Evolutionary conservation across 2,329 filamentous ascomycete species (phyloP).

Genomic region (Chrysoporthe puriensis): DNA sequence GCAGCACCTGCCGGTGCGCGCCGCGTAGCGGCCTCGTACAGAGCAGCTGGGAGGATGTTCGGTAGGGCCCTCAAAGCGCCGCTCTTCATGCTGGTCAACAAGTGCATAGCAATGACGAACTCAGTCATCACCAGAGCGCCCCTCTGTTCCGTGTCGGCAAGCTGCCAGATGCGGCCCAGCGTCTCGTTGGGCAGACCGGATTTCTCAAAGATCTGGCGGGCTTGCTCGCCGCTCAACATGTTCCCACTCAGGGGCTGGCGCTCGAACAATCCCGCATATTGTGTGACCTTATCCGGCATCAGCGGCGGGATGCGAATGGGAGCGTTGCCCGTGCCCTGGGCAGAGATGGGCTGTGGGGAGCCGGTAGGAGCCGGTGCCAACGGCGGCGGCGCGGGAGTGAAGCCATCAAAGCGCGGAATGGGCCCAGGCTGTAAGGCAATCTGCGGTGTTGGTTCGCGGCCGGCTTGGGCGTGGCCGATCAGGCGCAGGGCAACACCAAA

Average conservation of each 20-base stretch:
- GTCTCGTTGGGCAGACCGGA: conserved; percentile 87
- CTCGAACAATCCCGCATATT: conserved; percentile 90
- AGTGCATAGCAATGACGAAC: conserved; percentile 98
- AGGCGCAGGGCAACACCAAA: conserved; percentile 92
- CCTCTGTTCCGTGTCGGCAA: conserved; percentile 91
- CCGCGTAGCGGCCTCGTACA: conserved; percentile 89
- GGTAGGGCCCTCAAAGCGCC: conserved; percentile 80
- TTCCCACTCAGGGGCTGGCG: conserved; percentile 76
- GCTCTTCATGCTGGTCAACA: conserved; percentile 88
- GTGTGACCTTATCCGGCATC: conserved; percentile 83
- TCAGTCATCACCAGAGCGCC: conserved; percentile 85
- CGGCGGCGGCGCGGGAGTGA: conserved; percentile 56
- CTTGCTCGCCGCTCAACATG: conserved; percentile 80
- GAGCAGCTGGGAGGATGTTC: conserved; percentile 75
- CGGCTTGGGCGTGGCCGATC: conserved; percentile 93
- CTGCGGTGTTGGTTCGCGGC: conserved; percentile 78
- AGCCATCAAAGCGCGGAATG: conserved; percentile 89
- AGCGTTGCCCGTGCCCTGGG: conserved; percentile 63
- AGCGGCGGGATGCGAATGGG: conserved; percentile 88
- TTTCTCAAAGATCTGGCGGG: conserved; percentile 94
- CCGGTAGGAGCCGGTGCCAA: conserved; percentile 46
- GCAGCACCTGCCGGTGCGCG: conserved; percentile 53
- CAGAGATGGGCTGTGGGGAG: conserved; percentile 43
- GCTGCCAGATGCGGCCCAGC: conserved; percentile 92
- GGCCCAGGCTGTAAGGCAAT: conserved; percentile 84